Percentiles rank a stretch among this genome's conserved stretches.
Conservation (phyloP, 23 red algal genomes). For the Agarophyton chilense region DNA sequence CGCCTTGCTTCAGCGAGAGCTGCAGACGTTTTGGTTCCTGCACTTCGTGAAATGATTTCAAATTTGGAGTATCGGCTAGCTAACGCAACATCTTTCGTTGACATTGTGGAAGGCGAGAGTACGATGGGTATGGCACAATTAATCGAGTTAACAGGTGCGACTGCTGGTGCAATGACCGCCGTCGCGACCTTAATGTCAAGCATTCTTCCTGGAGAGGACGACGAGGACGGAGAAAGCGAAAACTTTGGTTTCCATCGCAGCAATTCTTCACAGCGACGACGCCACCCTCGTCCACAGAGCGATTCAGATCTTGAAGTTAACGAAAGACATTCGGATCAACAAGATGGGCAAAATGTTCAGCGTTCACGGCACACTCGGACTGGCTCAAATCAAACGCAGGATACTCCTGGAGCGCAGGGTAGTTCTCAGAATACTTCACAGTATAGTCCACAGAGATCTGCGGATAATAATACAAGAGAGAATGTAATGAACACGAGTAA, state of each 20-base stretch:
- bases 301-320: not conserved
- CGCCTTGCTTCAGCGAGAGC: not conserved
- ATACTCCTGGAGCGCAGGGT: not conserved
- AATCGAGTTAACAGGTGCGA: not conserved
- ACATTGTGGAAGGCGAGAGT: not conserved
- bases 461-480: not conserved
- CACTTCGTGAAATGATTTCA: not conserved
- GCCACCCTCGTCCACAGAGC: not conserved
- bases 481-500: not conserved
- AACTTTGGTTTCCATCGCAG: not conserved
- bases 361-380: not conserved
- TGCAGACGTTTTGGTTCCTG: not conserved
- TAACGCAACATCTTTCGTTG: not conserved
- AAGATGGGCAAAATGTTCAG: not conserved
- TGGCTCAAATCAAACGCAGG: not conserved
- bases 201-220: not conserved
- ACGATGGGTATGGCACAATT: not conserved
- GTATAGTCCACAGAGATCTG: not conserved
- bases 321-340: not conserved
- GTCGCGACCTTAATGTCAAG: not conserved
- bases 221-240: not conserved
- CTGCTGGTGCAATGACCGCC: conserved; percentile 9
- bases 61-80: not conserved
- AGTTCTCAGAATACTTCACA: too few species aligned
- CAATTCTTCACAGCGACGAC: not conserved